These are phyloP conservation scores for Escallonia herrerae DNA, from an alignment of 129 eudicot species.

Conservation along the genomic window DNA sequence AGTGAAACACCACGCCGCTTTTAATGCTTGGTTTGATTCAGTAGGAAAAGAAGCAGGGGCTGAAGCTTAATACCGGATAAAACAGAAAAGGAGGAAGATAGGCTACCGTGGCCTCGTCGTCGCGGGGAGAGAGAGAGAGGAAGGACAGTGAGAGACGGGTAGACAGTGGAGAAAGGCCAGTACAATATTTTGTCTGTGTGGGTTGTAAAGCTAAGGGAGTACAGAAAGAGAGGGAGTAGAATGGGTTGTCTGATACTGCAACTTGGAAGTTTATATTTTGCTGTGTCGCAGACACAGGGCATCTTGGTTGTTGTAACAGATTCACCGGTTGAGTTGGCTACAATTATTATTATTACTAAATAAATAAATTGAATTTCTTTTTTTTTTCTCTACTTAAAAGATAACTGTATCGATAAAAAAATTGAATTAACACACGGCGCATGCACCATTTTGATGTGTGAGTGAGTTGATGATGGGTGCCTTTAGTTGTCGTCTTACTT, in stretches of 20 bases:
- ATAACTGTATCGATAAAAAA: no score
- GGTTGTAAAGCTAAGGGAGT: conserved; percentile 33
- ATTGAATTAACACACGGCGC: no score
- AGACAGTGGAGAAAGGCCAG: no score
- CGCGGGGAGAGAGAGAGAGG: conserved; percentile 6
- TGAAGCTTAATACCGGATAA: neutral
- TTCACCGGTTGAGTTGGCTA: neutral
- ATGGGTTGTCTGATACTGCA: conserved; percentile 48
- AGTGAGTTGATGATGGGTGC: no score
- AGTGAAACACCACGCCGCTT: no score
- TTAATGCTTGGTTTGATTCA: no score
- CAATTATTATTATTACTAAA: no score
- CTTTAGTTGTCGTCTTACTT: no score
- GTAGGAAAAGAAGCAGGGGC: neutral
- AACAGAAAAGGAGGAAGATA: neutral
- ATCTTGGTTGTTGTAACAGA: conserved; percentile 5
- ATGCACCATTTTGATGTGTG: no score
- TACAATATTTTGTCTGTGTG: conserved; percentile 12
- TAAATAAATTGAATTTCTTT: no score
- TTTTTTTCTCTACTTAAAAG: no score
- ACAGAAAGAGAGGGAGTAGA: conserved; percentile 9
- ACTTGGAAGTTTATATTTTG: conserved; percentile 33
- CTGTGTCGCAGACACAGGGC: neutral
- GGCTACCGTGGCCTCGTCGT: neutral
- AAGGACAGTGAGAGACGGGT: neutral